A percentile compares a stretch with the other conserved stretches of the same genome.
These are phyloP conservation scores for Gastrolobium bilobum DNA, from an alignment of 306 rosid species.

Conservation along the genomic window DNA sequence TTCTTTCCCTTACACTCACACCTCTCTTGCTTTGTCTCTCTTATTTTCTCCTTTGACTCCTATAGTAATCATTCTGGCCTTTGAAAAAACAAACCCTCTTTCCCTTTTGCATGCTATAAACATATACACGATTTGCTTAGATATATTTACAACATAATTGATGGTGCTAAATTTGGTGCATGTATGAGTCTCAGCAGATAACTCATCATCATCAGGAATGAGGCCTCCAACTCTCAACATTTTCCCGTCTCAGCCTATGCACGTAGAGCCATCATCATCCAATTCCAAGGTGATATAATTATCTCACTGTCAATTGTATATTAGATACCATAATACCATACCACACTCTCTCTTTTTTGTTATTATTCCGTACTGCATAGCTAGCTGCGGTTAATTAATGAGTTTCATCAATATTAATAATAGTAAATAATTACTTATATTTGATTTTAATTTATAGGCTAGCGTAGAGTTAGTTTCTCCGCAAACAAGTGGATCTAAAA, in stretches of 20 bases:
- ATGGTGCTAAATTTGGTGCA: slow-evolving; percentile 44
- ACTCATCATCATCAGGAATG: slow-evolving; percentile 67
- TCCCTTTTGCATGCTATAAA: neutral
- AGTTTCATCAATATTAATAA: neutral
- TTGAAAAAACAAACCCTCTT: slow-evolving; percentile 15
- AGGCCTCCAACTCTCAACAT: slow-evolving; percentile 97
- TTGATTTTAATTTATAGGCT: slow-evolving; percentile 47
- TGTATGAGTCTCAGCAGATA: slow-evolving; percentile 56
- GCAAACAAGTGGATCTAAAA: slow-evolving; percentile 69
- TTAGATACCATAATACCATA: neutral
- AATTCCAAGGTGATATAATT: slow-evolving; percentile 62
- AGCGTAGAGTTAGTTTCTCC: slow-evolving; percentile 63
- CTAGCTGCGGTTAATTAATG: neutral
- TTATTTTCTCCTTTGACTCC: slow-evolving; percentile 21
- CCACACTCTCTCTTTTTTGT: neutral
- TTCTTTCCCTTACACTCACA: slow-evolving; percentile 36
- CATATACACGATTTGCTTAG: neutral
- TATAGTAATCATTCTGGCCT: slow-evolving; percentile 49
- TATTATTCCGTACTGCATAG: slow-evolving; percentile 21
- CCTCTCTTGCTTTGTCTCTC: slow-evolving; percentile 41
- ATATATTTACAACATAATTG: slow-evolving; percentile 13
- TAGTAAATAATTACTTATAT: slow-evolving; percentile 17
- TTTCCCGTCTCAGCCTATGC: slow-evolving; percentile 98
- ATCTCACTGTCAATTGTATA: neutral
- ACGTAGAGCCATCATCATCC: slow-evolving; percentile 75